Percentiles rank a stretch among this genome's conserved stretches.
These are phyloP conservation scores for Sisymbrium irio DNA, from an alignment of 345 rosid genomes.

Conservation along the genomic window DNA sequence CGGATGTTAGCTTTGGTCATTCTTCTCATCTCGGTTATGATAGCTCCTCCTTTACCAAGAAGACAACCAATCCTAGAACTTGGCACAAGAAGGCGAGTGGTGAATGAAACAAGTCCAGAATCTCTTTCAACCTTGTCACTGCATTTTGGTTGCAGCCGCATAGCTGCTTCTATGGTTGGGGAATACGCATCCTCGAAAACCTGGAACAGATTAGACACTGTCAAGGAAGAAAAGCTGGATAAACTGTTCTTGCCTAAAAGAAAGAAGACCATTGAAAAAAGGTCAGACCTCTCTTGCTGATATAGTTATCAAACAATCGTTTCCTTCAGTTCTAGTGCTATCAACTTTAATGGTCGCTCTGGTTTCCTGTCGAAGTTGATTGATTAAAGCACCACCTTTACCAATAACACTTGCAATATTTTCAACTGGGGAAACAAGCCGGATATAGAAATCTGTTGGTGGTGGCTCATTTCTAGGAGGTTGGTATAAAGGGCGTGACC, in stretches of 20 bases:
- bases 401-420: slow-evolving; percentile 95
- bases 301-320: slow-evolving; percentile 80
- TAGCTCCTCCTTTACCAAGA: slow-evolving; percentile 90
- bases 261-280: neutral
- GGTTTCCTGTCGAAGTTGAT: slow-evolving; percentile 89
- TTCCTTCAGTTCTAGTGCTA: slow-evolving; percentile 77
- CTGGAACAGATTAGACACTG: slow-evolving; percentile 37
- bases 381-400: slow-evolving; percentile 87
- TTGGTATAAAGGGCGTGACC: slow-evolving; percentile 73
- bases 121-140: slow-evolving; percentile 93
- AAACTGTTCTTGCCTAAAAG: neutral
- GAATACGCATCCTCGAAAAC: slow-evolving; percentile 78
- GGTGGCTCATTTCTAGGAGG: slow-evolving; percentile 81
- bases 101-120: slow-evolving; percentile 84
- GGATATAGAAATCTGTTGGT: slow-evolving; percentile 70
- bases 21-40: slow-evolving; percentile 90
- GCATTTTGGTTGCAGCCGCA: slow-evolving; percentile 86
- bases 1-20: slow-evolving; percentile 88
- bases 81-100: slow-evolving; percentile 90
- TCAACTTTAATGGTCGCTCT: slow-evolving; percentile 88
- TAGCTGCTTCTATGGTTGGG: slow-evolving; percentile 86
- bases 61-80: slow-evolving; percentile 93
- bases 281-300: slow-evolving; percentile 84
- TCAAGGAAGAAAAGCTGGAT: slow-evolving; percentile 14
- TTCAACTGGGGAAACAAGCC: slow-evolving; percentile 73